Percentiles rank a stretch among this genome's conserved stretches.
phyloP scores from a whole-genome alignment of 2,329 filamentous ascomycete genomes.

The Xylaria sp. region DNA sequence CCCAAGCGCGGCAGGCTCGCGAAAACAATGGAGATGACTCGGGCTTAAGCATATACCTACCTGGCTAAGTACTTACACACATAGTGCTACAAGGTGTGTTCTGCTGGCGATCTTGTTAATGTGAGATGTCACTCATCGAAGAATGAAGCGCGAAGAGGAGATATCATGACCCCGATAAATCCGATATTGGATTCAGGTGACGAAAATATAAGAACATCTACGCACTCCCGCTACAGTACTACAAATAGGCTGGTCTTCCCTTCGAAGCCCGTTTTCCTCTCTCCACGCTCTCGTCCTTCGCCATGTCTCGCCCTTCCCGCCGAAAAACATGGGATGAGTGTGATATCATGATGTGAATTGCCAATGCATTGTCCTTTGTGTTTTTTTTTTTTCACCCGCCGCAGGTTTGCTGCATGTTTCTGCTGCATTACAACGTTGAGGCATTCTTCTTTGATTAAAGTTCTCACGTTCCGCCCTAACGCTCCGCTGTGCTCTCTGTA shows the following conservation, averaged over 20 bases:
- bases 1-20: conserved; percentile 28
- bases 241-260: background rate
- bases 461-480: conserved; percentile 21
- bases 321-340: conserved; percentile 15
- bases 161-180: conserved; percentile 4
- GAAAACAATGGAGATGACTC: background rate
- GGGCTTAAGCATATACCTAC: background rate
- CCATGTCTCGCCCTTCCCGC: conserved; percentile 16
- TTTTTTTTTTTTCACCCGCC: conserved; percentile 5
- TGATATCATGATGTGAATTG: conserved; percentile 24
- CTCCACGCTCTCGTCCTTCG: background rate
- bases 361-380: conserved; percentile 26
- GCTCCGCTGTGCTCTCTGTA: conserved; percentile 1
- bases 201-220: background rate
- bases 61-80: background rate
- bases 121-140: conserved; percentile 4
- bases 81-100: background rate
- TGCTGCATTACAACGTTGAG: conserved; percentile 19
- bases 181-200: conserved; percentile 12
- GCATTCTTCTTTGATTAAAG: conserved; percentile 22
- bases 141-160: background rate
- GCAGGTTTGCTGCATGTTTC: conserved; percentile 4
- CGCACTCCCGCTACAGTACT: background rate
- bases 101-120: background rate
- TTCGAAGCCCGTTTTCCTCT: background rate